These are phyloP conservation scores for Thelephora terrestris DNA, from an alignment of 1,284 basidiomycete genomes.

Conservation along the genomic window DNA sequence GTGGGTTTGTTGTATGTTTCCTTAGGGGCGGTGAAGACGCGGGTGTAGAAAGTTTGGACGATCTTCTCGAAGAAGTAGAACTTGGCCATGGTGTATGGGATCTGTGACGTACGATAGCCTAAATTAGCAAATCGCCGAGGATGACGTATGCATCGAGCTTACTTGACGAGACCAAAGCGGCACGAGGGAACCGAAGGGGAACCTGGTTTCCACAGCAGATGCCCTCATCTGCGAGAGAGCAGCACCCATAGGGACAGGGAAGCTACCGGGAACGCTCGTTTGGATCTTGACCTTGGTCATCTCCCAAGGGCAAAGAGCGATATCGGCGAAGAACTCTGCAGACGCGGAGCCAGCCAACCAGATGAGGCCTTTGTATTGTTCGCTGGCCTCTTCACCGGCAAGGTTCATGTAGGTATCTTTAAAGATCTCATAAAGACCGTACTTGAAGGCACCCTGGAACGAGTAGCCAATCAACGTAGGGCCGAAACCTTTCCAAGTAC, in stretches of 20 bases:
- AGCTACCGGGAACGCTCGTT: constrained; percentile 60
- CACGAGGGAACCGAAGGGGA: constrained; percentile 71
- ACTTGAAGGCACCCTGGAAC: constrained; percentile 95
- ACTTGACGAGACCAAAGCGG: constrained; percentile 81
- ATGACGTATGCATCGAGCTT: constrained; percentile 11
- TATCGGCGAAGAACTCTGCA: constrained; percentile 92
- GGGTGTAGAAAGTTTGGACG: constrained; percentile 65
- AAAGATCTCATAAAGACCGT: constrained; percentile 93
- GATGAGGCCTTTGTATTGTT: constrained; percentile 86
- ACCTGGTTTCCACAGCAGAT: constrained; percentile 58
- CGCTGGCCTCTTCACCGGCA: constrained; percentile 75
- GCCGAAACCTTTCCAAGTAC: constrained; percentile 91
- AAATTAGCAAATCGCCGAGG: neutral
- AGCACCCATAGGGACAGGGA: constrained; percentile 62
- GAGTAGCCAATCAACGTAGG: constrained; percentile 92
- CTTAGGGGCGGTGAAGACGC: constrained; percentile 67
- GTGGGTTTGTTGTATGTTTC: constrained; percentile 59
- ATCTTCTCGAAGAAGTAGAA: constrained; percentile 82
- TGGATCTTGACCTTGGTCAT: constrained; percentile 85
- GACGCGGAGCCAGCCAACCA: constrained; percentile 92
- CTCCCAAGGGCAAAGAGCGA: constrained; percentile 74
- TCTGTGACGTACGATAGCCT: constrained; percentile 29
- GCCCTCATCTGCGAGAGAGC: constrained; percentile 60
- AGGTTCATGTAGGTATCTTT: constrained; percentile 86
- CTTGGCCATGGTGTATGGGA: constrained; percentile 84